Conservation (phyloP, 169 alveolate genomes). For the Theileria annulata region DNA sequence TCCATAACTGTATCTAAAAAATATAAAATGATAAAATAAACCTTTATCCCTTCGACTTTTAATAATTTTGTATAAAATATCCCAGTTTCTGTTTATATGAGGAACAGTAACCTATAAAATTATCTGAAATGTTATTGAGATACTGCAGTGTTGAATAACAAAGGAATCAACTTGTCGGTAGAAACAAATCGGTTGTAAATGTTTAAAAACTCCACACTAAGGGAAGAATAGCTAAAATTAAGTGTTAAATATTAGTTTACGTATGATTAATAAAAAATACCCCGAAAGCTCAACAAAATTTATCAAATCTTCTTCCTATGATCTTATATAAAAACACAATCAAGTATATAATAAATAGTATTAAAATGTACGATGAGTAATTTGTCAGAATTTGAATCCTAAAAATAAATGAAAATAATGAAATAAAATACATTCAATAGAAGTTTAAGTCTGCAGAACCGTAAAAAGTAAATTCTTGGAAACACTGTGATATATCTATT, state of each 20-base stretch:
- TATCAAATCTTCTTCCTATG: constrained; percentile 30
- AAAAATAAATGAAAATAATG: background rate
- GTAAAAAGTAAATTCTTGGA: constrained; percentile 20
- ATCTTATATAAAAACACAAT: background rate
- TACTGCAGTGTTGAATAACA: constrained; percentile 7
- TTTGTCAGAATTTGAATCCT: background rate
- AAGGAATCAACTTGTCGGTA: constrained; percentile 1
- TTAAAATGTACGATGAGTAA: background rate
- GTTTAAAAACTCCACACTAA: constrained; percentile 18
- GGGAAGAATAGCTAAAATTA: constrained; percentile 1
- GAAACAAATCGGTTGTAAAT: background rate
- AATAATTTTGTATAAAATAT: background rate
- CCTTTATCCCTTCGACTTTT: background rate
- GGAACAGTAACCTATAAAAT: background rate
- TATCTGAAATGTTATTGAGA: background rate
- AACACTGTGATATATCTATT: constrained; percentile 6
- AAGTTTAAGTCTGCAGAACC: background rate
- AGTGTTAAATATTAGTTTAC: background rate
- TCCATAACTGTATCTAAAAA: background rate
- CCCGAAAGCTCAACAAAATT: constrained; percentile 24
- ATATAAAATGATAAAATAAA: background rate
- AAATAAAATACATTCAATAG: background rate
- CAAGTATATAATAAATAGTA: background rate
- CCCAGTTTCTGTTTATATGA: constrained; percentile 12
- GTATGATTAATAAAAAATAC: background rate